Conservation (phyloP, 176 grass and related monocot species). For the Eragrostis curvula region DNA sequence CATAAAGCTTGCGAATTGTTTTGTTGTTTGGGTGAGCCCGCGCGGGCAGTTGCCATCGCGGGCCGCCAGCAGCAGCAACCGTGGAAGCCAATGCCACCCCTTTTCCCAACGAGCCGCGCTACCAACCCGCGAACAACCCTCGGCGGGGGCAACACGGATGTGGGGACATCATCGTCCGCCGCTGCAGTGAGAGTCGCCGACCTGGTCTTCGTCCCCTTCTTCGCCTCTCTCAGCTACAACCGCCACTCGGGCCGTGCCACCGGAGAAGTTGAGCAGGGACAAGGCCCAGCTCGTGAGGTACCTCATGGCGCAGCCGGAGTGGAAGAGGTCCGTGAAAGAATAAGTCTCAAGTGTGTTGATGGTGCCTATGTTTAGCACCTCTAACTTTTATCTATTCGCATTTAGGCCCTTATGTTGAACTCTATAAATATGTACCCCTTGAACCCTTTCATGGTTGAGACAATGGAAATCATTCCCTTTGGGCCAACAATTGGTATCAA, state of each 20-base stretch:
- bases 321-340: too few species aligned
- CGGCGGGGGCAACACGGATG: not conserved
- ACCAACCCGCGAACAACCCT: slow-evolving; percentile 15
- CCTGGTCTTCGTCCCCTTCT: slow-evolving; percentile 89
- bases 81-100: not conserved
- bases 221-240: slow-evolving; percentile 90
- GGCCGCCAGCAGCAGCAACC: not conserved
- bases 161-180: too few species aligned
- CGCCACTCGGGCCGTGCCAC: slow-evolving; percentile 68
- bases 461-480: too few species aligned
- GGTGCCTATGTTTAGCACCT: too few species aligned
- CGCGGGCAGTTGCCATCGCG: slow-evolving; percentile 51
- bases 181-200: too few species aligned
- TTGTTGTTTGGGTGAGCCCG: slow-evolving; percentile 39
- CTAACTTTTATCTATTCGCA: too few species aligned
- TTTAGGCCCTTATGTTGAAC: too few species aligned
- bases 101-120: not conserved
- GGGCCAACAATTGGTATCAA: too few species aligned
- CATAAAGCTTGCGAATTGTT: not conserved
- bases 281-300: slow-evolving; percentile 62
- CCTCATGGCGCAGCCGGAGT: slow-evolving; percentile 58
- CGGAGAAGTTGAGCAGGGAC: slow-evolving; percentile 62
- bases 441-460: too few species aligned
- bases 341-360: too few species aligned
- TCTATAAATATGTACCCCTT: too few species aligned